phyloP scores from a whole-genome alignment of 495 filamentous ascomycete species.

The Podospora appendiculata region DNA sequence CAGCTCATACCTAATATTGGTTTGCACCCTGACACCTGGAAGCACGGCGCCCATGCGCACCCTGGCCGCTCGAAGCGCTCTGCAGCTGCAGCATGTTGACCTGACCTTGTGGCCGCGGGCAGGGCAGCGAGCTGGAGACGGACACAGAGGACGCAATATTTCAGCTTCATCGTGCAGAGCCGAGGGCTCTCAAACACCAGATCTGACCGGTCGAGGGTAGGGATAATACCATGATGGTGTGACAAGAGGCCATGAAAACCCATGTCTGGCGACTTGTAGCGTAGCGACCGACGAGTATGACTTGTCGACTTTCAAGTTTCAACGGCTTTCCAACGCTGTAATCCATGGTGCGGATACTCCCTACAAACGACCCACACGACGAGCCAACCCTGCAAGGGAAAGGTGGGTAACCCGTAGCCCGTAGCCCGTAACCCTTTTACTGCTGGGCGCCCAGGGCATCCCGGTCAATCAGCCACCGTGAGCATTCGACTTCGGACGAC shows the following conservation, averaged over 20 bases:
- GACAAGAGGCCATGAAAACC: background rate
- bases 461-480: background rate
- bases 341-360: too few relatives aligned
- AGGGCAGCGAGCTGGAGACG: too few relatives aligned
- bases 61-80: constrained; percentile 6
- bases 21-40: constrained; percentile 2
- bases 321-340: background rate
- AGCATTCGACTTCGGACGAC: constrained; percentile 5
- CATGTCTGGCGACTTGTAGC: too few relatives aligned
- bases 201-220: background rate
- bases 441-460: background rate
- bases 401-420: background rate
- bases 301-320: background rate
- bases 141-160: background rate
- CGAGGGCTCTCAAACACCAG: background rate
- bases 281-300: too few relatives aligned
- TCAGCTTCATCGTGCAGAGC: background rate
- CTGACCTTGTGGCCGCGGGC: too few relatives aligned
- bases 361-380: background rate
- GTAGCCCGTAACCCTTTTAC: too few relatives aligned
- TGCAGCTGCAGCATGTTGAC: constrained; percentile 2
- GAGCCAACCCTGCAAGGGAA: background rate
- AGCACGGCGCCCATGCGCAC: background rate
- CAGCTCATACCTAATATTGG: constrained; percentile 21
- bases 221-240: background rate